Percentiles rank a stretch among this genome's conserved stretches.
Evolutionary conservation across 345 rosid species (phyloP).

Genomic region (Gossypium anomalum): DNA sequence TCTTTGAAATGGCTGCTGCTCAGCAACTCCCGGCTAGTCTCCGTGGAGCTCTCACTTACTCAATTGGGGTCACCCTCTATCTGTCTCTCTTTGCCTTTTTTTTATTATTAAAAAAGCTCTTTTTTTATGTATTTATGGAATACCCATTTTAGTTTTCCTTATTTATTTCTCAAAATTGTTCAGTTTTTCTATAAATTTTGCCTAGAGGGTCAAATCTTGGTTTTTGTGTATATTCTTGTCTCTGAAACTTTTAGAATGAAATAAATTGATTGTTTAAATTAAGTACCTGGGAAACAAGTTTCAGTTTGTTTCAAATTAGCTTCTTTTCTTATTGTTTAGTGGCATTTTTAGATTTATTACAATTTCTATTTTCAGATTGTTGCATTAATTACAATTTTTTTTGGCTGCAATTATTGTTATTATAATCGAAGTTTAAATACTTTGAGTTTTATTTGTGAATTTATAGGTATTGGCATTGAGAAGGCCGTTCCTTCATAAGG

Average conservation of each 20-base stretch:
- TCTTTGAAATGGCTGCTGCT: slow-evolving; percentile 99
- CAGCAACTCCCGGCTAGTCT: slow-evolving; percentile 98
- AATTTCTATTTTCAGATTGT: not conserved
- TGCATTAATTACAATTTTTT: not conserved
- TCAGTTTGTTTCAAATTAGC: not conserved
- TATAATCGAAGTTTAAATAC: not conserved
- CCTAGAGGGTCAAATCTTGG: not conserved
- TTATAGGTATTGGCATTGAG: slow-evolving; percentile 87
- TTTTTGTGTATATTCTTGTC: not conserved
- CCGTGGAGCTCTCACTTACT: slow-evolving; percentile 92
- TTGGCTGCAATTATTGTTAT: not conserved
- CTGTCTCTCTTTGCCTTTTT: not conserved
- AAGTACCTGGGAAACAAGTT: not conserved
- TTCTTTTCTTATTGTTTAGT: not conserved
- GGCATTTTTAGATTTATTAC: not conserved
- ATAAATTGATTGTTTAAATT: not conserved
- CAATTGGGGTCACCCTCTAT: slow-evolving; percentile 61
- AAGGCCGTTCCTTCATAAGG: slow-evolving; percentile 80
- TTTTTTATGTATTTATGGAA: not conserved
- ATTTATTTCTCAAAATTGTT: slow-evolving; percentile 14
- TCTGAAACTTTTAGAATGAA: not conserved
- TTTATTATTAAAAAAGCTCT: too few species aligned
- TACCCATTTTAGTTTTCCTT: slow-evolving; percentile 12
- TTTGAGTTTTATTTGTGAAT: slow-evolving; percentile 17
- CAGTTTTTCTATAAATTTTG: not conserved